Conservation (phyloP, 108 stramenopile species). For the Thalassiosira profunda region DNA sequence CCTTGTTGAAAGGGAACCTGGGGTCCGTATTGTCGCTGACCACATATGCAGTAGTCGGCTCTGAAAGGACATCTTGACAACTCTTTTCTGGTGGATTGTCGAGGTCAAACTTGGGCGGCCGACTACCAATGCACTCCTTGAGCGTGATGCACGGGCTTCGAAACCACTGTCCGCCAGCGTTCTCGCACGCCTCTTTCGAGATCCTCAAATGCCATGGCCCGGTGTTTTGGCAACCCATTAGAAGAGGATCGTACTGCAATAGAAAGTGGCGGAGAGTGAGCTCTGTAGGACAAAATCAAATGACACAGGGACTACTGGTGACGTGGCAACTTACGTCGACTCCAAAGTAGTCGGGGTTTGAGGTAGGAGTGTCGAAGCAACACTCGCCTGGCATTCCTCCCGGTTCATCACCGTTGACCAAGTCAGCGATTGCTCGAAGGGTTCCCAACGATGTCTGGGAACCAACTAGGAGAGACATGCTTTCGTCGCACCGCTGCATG, state of each 20-base stretch:
- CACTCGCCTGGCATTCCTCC: not conserved
- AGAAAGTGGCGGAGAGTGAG: not conserved
- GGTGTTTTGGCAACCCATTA: conserved; percentile 4
- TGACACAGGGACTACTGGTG: not conserved
- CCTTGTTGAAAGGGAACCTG: no score
- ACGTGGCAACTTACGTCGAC: not conserved
- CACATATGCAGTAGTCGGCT: no score
- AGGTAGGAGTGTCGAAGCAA: not conserved
- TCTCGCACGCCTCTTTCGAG: conserved; percentile 3
- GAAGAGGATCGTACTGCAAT: not conserved
- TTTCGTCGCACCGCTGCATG: no score
- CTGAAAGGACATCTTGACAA: no score
- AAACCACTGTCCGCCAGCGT: conserved; percentile 1
- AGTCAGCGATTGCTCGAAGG: no score
- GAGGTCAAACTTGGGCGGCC: no score
- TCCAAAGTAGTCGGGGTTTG: not conserved
- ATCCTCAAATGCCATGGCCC: conserved; percentile 5
- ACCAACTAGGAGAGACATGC: no score
- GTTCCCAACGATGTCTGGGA: no score
- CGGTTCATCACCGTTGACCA: no score
- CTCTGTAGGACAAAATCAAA: not conserved
- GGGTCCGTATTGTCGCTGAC: no score
- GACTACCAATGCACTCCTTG: not conserved
- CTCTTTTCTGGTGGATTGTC: no score
- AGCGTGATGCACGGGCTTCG: conserved; percentile 6